These are phyloP conservation scores for Kuraishia molischiana DNA, from an alignment of 805 yeast genomes.

Conservation along the genomic window DNA sequence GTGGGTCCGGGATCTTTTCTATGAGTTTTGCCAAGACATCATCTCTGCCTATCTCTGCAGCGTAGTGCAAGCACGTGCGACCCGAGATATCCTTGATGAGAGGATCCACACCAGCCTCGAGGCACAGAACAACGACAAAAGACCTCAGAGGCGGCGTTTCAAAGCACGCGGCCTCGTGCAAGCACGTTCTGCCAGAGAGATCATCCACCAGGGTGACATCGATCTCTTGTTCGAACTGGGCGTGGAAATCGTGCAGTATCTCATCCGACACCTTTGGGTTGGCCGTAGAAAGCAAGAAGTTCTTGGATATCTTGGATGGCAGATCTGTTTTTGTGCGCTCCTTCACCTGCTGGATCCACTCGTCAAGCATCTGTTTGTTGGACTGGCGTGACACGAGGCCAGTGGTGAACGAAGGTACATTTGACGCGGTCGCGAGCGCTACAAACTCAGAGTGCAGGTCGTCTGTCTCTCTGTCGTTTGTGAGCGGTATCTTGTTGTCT, in stretches of 20 bases:
- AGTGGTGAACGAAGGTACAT: neutral
- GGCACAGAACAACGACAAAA: constrained; percentile 15
- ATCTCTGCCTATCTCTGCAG: constrained; percentile 49
- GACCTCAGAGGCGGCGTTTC: constrained; percentile 6
- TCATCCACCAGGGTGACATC: constrained; percentile 56
- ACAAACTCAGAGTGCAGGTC: constrained; percentile 60
- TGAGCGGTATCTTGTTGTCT: constrained; percentile 2
- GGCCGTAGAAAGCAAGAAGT: constrained; percentile 61
- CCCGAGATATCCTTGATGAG: constrained; percentile 54
- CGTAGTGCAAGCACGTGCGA: constrained; percentile 80
- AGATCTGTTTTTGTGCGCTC: neutral
- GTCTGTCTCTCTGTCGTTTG: constrained; percentile 43
- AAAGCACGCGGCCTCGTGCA: constrained; percentile 54
- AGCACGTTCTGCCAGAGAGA: constrained; percentile 57
- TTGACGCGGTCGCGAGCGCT: constrained; percentile 1
- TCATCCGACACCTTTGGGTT: constrained; percentile 57
- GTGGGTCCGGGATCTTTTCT: constrained; percentile 19
- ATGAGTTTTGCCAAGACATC: constrained; percentile 29
- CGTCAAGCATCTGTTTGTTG: constrained; percentile 4
- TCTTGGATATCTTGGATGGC: constrained; percentile 44
- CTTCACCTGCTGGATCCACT: neutral
- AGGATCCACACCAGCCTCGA: constrained; percentile 6
- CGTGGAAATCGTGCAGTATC: constrained; percentile 39
- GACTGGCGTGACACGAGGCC: neutral
- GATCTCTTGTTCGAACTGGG: constrained; percentile 38